A percentile compares a stretch with the other conserved stretches of the same genome.
Evolutionary conservation across 352 stramenopile species (phyloP).

Genomic region (Globisporangium takayamanum): DNA sequence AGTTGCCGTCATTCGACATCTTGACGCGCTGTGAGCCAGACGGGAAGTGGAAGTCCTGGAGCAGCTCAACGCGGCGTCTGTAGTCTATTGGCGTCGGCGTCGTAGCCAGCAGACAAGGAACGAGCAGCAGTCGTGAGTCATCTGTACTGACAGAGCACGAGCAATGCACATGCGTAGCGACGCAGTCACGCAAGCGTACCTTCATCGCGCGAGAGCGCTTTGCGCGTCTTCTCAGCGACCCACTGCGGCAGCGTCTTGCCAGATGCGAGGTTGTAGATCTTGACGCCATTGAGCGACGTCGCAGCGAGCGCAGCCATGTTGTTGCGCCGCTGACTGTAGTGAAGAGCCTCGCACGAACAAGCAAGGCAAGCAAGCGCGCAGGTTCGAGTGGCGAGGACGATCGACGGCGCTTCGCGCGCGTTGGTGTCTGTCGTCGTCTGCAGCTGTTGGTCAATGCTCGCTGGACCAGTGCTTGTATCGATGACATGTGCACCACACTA

Average conservation of each 20-base stretch:
- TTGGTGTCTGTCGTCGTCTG: no score
- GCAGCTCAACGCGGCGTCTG: conserved; percentile 93
- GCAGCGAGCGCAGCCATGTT: conserved; percentile 73
- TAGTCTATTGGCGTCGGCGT: conserved; percentile 36
- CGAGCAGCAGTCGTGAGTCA: background rate
- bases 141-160: conserved; percentile 10
- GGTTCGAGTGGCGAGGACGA: background rate
- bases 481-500: no score
- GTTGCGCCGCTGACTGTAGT: no score
- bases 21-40: conserved; percentile 91
- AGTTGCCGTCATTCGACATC: conserved; percentile 94
- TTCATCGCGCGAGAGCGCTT: conserved; percentile 65
- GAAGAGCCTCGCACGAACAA: no score
- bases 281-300: conserved; percentile 88
- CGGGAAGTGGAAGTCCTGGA: conserved; percentile 99
- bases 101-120: background rate
- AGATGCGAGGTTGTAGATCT: conserved; percentile 95
- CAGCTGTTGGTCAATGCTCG: no score
- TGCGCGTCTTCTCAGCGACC: conserved; percentile 88
- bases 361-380: background rate
- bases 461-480: no score
- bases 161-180: conserved; percentile 21
- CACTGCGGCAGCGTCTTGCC: conserved; percentile 93
- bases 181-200: conserved; percentile 8
- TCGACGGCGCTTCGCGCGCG: conserved; percentile 10